A percentile compares a stretch with the other conserved stretches of the same genome.
Evolutionary conservation across 169 alveolate genomes (phyloP).

Genomic region (Plasmodium sp.): DNA sequence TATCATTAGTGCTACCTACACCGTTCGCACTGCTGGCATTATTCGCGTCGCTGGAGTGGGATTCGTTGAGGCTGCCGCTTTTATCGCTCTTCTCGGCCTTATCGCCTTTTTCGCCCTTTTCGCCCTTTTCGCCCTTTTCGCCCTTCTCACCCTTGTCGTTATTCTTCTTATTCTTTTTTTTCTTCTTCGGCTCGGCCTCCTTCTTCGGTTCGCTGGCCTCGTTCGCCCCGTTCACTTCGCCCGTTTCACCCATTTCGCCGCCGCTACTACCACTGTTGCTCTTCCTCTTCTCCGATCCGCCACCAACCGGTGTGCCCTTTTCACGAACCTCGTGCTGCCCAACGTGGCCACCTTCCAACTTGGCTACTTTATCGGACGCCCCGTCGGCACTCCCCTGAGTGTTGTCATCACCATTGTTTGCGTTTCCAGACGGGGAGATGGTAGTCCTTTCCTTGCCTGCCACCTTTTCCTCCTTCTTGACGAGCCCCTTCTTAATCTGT

Average conservation of each 20-base stretch:
- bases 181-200: background rate
- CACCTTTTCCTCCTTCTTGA: background rate
- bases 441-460: background rate
- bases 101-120: background rate
- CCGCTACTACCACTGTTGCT: constrained; percentile 72
- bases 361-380: background rate
- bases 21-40: constrained; percentile 49
- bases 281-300: constrained; percentile 29
- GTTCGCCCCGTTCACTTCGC: constrained; percentile 7
- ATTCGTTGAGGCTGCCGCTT: constrained; percentile 41
- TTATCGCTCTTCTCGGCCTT: background rate
- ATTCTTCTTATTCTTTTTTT: constrained; percentile 4
- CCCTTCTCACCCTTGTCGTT: background rate
- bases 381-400: background rate
- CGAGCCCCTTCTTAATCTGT: background rate
- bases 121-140: background rate
- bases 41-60: constrained; percentile 28
- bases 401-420: background rate
- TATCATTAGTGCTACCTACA: constrained; percentile 33
- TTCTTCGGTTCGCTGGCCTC: background rate
- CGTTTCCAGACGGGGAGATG: background rate
- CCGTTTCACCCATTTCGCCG: constrained; percentile 44
- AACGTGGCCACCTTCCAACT: background rate
- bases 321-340: background rate
- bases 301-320: background rate